Evolutionary conservation across 495 filamentous ascomycete species (phyloP).

Genomic region (Trichoderma asperelloides): DNA sequence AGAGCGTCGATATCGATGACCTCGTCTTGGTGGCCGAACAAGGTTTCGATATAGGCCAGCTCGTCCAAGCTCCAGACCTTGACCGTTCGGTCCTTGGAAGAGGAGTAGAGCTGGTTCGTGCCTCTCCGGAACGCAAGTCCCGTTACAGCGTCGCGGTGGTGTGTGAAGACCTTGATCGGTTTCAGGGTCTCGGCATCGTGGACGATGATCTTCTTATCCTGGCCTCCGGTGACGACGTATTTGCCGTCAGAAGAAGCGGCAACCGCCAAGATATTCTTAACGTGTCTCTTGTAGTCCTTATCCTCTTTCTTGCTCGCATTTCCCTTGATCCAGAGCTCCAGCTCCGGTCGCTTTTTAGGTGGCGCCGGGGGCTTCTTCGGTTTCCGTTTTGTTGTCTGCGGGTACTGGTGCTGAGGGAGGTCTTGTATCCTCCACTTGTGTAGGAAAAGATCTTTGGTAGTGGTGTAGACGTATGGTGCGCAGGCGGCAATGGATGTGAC

Average conservation of each 20-base stretch:
- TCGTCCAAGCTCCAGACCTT: conserved; percentile 68
- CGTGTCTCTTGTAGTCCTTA: conserved; percentile 63
- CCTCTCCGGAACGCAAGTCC: conserved; percentile 76
- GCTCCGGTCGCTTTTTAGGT: conserved; percentile 60
- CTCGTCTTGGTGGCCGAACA: conserved; percentile 92
- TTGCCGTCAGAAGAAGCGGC: conserved; percentile 82
- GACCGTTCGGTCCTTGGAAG: conserved; percentile 71
- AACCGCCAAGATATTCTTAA: conserved; percentile 65
- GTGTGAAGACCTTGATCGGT: conserved; percentile 74
- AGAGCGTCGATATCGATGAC: conserved; percentile 76
- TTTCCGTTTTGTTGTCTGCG: conserved; percentile 43
- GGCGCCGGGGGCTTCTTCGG: conserved; percentile 57
- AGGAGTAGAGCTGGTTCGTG: conserved; percentile 86
- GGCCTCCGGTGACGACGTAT: conserved; percentile 82
- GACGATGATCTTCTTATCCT: conserved; percentile 71
- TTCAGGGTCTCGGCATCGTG: conserved; percentile 74
- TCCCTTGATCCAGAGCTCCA: conserved; percentile 57
- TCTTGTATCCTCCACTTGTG: conserved; percentile 79
- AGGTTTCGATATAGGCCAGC: conserved; percentile 83
- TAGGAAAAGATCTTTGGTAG: conserved; percentile 73
- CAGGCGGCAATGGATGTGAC: conserved; percentile 72
- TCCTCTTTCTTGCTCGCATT: conserved; percentile 52
- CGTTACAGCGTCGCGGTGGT: conserved; percentile 82
- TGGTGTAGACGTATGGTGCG: conserved; percentile 73
- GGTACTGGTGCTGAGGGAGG: conserved; percentile 43